Evolutionary conservation across 2,329 filamentous ascomycete species (phyloP), one percentile per base, ranked within the genome.

Genomic region (Botryotinia convoluta): DNA sequence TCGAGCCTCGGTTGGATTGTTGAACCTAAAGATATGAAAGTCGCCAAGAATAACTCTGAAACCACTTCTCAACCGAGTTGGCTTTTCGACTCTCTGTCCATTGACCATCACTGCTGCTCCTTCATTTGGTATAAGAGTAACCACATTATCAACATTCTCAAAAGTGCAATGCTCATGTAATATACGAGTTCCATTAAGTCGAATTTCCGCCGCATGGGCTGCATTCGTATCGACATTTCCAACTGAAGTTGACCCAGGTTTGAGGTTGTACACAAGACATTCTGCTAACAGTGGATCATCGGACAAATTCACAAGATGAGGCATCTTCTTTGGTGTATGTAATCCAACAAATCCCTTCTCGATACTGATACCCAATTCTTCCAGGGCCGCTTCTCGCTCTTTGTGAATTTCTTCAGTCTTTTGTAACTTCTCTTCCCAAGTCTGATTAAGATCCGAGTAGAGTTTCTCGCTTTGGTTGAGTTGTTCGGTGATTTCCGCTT

Each of bases 41-140:
- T 99, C 96, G 59, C 96, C 96, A 16, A 99, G 86, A 75, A 99
- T 99, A 71, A 99, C 93, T 75, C 96, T 92, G 81, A 95, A 97
- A 9, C 96, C 96, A 79, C 95, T 98, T 80, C 95, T 92, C 61
- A 99, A 86, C 76, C 94, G 89, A 77, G 92, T 94, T 1, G 95
- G 91, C 79, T 95, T 94, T 71, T 94, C 90, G 71, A 98, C 93
- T 29, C 95, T 92, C 76, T 95, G 89, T 73, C 96, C 96, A 79
- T 99, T 99, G 70, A 99, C 94, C 96, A 99, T 99, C 73, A 99
- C 93, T 18, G 95, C 94, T 1, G 96, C 96, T n/a, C 93, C 94
- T 78, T 97, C 94, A 75, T 88, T 91, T 0, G 96, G 96, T 45
- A 97, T 88, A 32, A 99, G 86, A 0, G 94, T 98, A n/a, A 99